These are phyloP conservation scores for Piper betle DNA, from an alignment of 164 flowering plant species.

Conservation along the genomic window DNA sequence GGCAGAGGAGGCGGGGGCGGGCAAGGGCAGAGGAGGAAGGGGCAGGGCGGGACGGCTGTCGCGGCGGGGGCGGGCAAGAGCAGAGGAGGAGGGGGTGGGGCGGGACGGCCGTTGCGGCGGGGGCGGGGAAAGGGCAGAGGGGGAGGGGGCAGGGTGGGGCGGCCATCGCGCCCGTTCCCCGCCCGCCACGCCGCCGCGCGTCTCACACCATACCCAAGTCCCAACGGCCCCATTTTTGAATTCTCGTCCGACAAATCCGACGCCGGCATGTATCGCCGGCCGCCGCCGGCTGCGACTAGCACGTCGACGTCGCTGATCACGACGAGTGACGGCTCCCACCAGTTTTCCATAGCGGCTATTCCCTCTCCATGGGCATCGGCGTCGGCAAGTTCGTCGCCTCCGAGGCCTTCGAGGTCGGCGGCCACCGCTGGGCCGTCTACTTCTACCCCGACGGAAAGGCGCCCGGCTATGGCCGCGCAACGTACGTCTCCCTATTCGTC, in stretches of 20 bases:
- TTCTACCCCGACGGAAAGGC: conserved; percentile 1
- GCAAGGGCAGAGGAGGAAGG: too few relatives aligned
- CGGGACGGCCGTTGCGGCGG: too few relatives aligned
- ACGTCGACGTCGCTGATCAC: not conserved
- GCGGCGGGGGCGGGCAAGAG: too few relatives aligned
- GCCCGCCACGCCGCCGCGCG: too few relatives aligned
- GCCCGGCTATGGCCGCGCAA: not conserved
- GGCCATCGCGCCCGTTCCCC: too few relatives aligned
- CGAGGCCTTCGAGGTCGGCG: conserved; percentile 1
- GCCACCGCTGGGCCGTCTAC: not conserved
- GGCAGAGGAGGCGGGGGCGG: too few relatives aligned
- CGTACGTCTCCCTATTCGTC: not conserved
- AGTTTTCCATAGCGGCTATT: not conserved
- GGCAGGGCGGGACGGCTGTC: too few relatives aligned
- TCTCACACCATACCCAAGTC: too few relatives aligned
- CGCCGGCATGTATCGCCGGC: not conserved
- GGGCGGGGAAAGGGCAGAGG: too few relatives aligned
- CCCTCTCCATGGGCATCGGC: conserved; percentile 1
- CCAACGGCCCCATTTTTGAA: not conserved
- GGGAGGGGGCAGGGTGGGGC: too few relatives aligned
- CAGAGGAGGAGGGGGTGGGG: too few relatives aligned
- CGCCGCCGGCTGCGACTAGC: not conserved
- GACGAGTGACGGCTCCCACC: conserved; percentile 1
- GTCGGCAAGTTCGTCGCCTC: conserved; percentile 1
- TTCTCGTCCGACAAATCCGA: not conserved